These are phyloP conservation scores for Sporothrix inflata DNA, from an alignment of 2,329 filamentous ascomycete genomes.

Conservation along the genomic window DNA sequence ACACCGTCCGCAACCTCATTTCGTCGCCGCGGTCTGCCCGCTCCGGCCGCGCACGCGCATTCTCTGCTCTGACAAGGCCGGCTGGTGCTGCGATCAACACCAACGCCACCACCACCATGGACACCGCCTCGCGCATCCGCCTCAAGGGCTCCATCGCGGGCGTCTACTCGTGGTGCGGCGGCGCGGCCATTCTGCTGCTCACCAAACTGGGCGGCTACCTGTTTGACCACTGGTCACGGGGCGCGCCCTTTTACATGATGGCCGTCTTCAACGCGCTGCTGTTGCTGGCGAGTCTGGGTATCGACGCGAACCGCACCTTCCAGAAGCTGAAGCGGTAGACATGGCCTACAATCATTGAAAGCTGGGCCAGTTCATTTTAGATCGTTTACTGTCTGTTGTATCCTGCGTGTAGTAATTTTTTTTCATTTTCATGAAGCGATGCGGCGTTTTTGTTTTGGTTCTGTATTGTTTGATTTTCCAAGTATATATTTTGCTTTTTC, in stretches of 20 bases:
- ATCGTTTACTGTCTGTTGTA: background rate
- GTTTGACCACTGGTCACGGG: constrained; percentile 75
- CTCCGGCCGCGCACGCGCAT: constrained; percentile 29
- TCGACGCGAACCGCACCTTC: constrained; percentile 51
- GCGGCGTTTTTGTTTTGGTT: constrained; percentile 7
- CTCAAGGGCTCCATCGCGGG: constrained; percentile 95
- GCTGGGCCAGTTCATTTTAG: background rate
- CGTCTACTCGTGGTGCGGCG: constrained; percentile 89
- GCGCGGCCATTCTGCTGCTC: constrained; percentile 83
- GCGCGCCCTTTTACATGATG: constrained; percentile 94
- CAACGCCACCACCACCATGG: background rate
- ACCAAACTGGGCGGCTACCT: constrained; percentile 88
- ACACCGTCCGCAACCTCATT: constrained; percentile 21
- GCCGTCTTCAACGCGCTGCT: constrained; percentile 80
- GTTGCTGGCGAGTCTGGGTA: constrained; percentile 58
- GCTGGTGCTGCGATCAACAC: background rate
- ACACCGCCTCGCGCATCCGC: constrained; percentile 51
- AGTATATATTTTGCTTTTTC: background rate
- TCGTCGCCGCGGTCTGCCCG: constrained; percentile 19
- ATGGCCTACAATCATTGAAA: background rate
- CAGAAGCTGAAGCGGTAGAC: constrained; percentile 30
- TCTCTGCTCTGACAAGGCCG: constrained; percentile 25
- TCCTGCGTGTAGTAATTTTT: background rate
- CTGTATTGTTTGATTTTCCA: background rate
- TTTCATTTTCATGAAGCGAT: constrained; percentile 11